Conservation (phyloP, 2,329 filamentous ascomycete species). For the Hypoxylon sp. region DNA sequence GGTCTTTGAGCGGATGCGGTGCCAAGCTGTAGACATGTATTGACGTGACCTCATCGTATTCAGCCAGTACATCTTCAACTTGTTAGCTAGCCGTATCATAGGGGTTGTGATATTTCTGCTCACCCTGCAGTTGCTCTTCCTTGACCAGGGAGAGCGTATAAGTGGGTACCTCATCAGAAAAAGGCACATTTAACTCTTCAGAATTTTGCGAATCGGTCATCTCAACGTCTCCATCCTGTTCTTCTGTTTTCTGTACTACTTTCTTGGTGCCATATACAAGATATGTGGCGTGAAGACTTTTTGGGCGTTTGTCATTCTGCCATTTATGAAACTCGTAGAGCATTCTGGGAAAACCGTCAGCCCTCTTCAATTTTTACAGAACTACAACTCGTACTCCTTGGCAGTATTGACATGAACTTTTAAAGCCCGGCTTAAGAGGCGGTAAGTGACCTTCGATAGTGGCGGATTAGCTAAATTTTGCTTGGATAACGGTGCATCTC, state of each 20-base stretch:
- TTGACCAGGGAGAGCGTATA: conserved; percentile 76
- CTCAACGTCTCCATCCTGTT: conserved; percentile 75
- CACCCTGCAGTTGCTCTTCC: conserved; percentile 81
- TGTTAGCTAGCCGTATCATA: conserved; percentile 36
- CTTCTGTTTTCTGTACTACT: conserved; percentile 55
- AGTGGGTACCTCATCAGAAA: conserved; percentile 67
- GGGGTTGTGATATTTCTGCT: conserved; percentile 27
- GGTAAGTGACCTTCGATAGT: conserved; percentile 82
- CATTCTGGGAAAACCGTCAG: conserved; percentile 71
- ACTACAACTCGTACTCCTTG: conserved; percentile 77
- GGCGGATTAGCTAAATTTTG: conserved; percentile 37
- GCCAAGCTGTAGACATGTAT: conserved; percentile 92
- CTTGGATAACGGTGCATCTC: neutral
- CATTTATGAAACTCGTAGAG: conserved; percentile 86
- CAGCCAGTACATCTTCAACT: conserved; percentile 72
- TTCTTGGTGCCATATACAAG: conserved; percentile 80
- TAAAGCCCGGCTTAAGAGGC: conserved; percentile 83
- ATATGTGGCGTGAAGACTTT: conserved; percentile 92
- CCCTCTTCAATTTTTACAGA: conserved; percentile 6
- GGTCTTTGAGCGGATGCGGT: conserved; percentile 76
- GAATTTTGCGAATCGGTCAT: conserved; percentile 76
- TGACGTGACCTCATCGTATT: conserved; percentile 80
- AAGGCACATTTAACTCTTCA: conserved; percentile 56
- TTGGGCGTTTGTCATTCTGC: conserved; percentile 81
- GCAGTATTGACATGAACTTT: conserved; percentile 89